phyloP scores from a whole-genome alignment of 805 yeast species.

The Kodamaea laetipori region DNA sequence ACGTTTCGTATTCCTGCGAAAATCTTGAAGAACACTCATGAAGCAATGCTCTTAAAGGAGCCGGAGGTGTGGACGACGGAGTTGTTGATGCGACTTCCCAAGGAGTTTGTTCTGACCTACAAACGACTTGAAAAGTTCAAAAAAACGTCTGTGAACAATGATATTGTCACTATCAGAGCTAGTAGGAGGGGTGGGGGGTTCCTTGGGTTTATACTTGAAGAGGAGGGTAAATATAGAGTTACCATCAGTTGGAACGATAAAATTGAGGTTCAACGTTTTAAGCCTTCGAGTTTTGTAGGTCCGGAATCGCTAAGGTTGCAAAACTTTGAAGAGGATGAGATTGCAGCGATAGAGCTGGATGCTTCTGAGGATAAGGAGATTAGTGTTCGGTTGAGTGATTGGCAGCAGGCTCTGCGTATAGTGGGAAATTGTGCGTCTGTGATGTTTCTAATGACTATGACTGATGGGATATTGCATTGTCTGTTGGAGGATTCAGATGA shows the following conservation, averaged over 20 bases:
- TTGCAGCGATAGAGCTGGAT: constrained; percentile 13
- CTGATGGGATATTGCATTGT: constrained; percentile 65
- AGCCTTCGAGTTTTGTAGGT: constrained; percentile 17
- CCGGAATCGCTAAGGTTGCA: constrained; percentile 25
- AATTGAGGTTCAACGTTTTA: constrained; percentile 46
- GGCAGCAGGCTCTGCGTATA: constrained; percentile 66
- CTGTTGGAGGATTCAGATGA: constrained; percentile 63
- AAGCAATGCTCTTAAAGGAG: constrained; percentile 52
- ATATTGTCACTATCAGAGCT: constrained; percentile 51
- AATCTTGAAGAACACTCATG: constrained; percentile 56
- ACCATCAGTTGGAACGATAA: constrained; percentile 61
- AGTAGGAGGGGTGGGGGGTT: constrained; percentile 48
- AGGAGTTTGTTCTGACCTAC: constrained; percentile 53
- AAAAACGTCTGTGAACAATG: constrained; percentile 41
- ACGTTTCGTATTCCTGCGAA: constrained; percentile 73
- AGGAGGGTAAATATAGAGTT: constrained; percentile 54
- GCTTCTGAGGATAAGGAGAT: constrained; percentile 43
- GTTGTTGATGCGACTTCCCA: constrained; percentile 54
- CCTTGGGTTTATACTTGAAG: constrained; percentile 53
- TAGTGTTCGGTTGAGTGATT: constrained; percentile 58
- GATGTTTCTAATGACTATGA: constrained; percentile 57
- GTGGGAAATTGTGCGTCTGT: constrained; percentile 64
- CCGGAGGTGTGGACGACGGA: constrained; percentile 62
- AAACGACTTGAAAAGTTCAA: constrained; percentile 68
- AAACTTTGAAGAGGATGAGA: constrained; percentile 17